Evolutionary conservation across 1,284 basidiomycete species (phyloP).

Genomic region (Meira miltonrushii): DNA sequence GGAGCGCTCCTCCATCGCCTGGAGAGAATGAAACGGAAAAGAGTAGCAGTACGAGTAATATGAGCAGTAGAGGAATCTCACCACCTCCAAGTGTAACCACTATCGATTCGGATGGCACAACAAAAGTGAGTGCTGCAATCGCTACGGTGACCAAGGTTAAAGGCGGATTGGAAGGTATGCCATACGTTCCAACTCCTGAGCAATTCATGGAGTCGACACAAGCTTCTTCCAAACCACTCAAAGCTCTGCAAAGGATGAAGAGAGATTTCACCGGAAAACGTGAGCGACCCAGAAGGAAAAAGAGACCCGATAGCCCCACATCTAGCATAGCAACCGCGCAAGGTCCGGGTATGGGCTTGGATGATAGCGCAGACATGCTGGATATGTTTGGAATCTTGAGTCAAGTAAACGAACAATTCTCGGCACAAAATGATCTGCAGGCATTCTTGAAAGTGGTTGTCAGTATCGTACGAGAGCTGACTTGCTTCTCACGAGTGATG

Average conservation of each 20-base stretch:
- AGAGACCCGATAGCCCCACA: not conserved
- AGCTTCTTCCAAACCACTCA: conserved; percentile 66
- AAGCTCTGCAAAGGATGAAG: conserved; percentile 63
- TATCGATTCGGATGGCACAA: conserved; percentile 24
- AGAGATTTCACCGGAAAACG: conserved; percentile 21
- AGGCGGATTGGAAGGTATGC: conserved; percentile 33
- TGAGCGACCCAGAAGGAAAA: conserved; percentile 9
- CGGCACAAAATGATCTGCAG: conserved; percentile 65
- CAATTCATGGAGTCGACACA: conserved; percentile 72
- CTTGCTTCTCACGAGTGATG: conserved; percentile 61
- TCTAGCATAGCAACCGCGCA: not conserved
- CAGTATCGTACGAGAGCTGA: conserved; percentile 72
- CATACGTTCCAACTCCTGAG: conserved; percentile 31
- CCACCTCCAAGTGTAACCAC: conserved; percentile 25
- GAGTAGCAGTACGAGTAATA: not conserved
- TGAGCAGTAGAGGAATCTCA: conserved; percentile 31
- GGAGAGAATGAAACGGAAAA: conserved; percentile 1
- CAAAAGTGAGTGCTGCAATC: conserved; percentile 11
- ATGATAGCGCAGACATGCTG: conserved; percentile 24
- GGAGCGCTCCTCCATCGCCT: conserved; percentile 26
- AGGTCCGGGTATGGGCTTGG: conserved; percentile 16
- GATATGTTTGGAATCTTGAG: conserved; percentile 60
- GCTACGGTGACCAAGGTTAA: not conserved
- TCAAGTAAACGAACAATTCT: conserved; percentile 80
- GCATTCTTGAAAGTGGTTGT: conserved; percentile 72